Conservation (phyloP, 73 alveolate genomes). For the Paramecium pentaurelia region DNA sequence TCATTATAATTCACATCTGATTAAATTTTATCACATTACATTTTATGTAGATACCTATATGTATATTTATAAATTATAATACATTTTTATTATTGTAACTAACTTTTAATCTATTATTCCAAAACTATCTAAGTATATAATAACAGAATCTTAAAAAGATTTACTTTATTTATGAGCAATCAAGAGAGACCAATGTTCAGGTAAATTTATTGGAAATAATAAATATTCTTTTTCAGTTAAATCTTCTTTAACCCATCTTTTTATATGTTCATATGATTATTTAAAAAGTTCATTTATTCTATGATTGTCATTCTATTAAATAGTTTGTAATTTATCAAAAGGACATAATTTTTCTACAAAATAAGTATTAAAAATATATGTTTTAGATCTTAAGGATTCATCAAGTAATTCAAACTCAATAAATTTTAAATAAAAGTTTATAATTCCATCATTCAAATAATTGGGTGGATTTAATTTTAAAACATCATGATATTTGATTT, state of each 20-base stretch:
- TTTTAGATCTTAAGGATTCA: background rate
- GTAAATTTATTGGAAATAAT: slow-evolving; percentile 54
- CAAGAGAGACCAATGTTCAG: slow-evolving; percentile 56
- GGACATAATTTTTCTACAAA: slow-evolving; percentile 55
- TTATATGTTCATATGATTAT: background rate
- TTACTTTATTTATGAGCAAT: background rate
- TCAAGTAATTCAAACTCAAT: slow-evolving; percentile 43
- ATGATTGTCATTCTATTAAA: background rate
- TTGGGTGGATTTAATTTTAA: slow-evolving; percentile 51
- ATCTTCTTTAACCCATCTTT: slow-evolving; percentile 62
- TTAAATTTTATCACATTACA: background rate
- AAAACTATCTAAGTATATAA: slow-evolving; percentile 52
- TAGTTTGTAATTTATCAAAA: background rate
- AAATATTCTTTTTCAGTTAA: slow-evolving; percentile 47
- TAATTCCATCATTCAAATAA: slow-evolving; percentile 57
- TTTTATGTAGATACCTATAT: slow-evolving; percentile 5
- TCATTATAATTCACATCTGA: background rate
- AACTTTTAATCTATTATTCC: slow-evolving; percentile 43
- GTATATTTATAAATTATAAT: background rate
- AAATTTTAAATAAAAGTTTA: slow-evolving; percentile 53
- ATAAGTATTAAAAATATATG: slow-evolving; percentile 50
- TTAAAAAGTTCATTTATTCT: background rate
- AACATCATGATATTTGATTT: slow-evolving; percentile 51
- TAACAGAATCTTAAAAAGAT: background rate
- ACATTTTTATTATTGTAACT: slow-evolving; percentile 53